These are phyloP conservation scores for Aspergillus indologenus DNA, from an alignment of 495 filamentous ascomycete species.

Conservation along the genomic window DNA sequence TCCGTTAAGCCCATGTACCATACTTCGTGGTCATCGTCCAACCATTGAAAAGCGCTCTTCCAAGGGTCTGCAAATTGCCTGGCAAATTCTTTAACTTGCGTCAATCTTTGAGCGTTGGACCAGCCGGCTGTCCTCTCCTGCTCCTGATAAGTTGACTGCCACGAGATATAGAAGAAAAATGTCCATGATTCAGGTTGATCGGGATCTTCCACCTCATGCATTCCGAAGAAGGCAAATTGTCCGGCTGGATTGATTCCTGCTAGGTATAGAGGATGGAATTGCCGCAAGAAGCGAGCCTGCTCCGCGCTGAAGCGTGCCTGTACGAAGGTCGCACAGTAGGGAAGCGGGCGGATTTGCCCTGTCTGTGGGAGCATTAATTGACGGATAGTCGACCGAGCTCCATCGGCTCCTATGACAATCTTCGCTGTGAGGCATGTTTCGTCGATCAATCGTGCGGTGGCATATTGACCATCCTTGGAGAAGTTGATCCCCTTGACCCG, in stretches of 20 bases:
- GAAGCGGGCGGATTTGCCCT: slow-evolving; percentile 21
- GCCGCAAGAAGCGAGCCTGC: slow-evolving; percentile 31
- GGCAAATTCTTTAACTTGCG: slow-evolving; percentile 23
- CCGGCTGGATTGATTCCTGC: slow-evolving; percentile 20
- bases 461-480: slow-evolving; percentile 15
- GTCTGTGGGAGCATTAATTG: slow-evolving; percentile 33
- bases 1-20: slow-evolving; percentile 30
- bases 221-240: slow-evolving; percentile 19
- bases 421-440: slow-evolving; percentile 14
- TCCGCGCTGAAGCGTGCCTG: slow-evolving; percentile 30
- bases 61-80: slow-evolving; percentile 20
- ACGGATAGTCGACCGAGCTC: slow-evolving; percentile 40
- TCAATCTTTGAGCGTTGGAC: slow-evolving; percentile 15
- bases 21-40: slow-evolving; percentile 23
- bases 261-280: slow-evolving; percentile 25
- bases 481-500: slow-evolving; percentile 10
- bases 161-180: slow-evolving; percentile 37
- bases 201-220: slow-evolving; percentile 39
- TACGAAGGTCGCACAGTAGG: slow-evolving; percentile 34
- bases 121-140: slow-evolving; percentile 23
- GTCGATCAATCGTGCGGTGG: slow-evolving; percentile 24
- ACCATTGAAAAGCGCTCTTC: slow-evolving; percentile 21
- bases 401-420: slow-evolving; percentile 47
- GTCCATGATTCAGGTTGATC: slow-evolving; percentile 44
- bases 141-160: slow-evolving; percentile 29